Evolutionary conservation across 2,329 filamentous ascomycete species (phyloP).

Genomic region (Talaromyces atroroseus): DNA sequence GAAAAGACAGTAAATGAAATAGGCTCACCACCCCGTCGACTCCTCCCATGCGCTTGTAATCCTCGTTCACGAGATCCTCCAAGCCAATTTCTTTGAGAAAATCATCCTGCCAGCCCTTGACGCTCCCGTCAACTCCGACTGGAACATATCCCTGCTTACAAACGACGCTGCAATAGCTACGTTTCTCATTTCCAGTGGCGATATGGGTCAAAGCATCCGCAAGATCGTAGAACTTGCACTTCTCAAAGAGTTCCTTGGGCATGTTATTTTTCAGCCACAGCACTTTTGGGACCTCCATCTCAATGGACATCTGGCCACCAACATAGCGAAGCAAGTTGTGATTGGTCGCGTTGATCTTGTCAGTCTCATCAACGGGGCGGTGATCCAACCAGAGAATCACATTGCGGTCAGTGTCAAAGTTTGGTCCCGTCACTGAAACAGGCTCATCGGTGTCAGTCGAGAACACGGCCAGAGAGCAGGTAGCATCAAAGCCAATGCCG

Average conservation of each 20-base stretch:
- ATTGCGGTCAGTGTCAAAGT: conserved; percentile 86
- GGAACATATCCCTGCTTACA: conserved; percentile 97
- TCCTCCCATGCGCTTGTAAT: conserved; percentile 90
- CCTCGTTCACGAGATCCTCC: conserved; percentile 73
- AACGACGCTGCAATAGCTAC: conserved; percentile 92
- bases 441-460: conserved; percentile 84
- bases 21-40: conserved; percentile 86
- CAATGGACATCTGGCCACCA: conserved; percentile 95
- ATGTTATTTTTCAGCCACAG: conserved; percentile 99
- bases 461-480: conserved; percentile 95
- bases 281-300: conserved; percentile 99
- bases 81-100: conserved; percentile 84
- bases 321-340: conserved; percentile 95
- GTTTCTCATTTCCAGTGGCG: conserved; percentile 83
- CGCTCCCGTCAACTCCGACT: conserved; percentile 92
- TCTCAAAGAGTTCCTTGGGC: conserved; percentile 81
- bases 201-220: conserved; percentile 89
- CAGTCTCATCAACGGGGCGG: conserved; percentile 81
- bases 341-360: conserved; percentile 84
- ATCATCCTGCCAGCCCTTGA: conserved; percentile 97
- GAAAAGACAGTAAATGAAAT: conserved; percentile 28
- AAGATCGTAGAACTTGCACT: conserved; percentile 96
- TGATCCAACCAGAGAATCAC: conserved; percentile 98
- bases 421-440: conserved; percentile 79
- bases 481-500: conserved; percentile 95